Evolutionary conservation across 768 basidiomycete species (phyloP), one percentile per base, ranked within the genome.

Genomic region (Phanerochaete sordida): DNA sequence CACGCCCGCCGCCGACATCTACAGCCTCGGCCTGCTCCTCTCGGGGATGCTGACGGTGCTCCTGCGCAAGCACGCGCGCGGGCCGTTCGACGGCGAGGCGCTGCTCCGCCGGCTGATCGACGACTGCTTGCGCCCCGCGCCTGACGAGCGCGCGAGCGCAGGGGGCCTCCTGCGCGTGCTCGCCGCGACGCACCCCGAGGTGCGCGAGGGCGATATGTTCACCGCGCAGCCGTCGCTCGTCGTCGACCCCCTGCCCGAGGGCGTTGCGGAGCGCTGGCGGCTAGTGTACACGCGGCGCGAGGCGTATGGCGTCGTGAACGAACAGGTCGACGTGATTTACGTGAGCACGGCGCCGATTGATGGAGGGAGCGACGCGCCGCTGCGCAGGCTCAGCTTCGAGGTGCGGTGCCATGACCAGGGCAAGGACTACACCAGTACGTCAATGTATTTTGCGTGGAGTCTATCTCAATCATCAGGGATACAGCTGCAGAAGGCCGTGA

Each of bases 351-450:
- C 51, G 28, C 51, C 51, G 5, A 53, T 53, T 21, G 51, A 53
- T 23, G 51, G 51, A 1, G 23, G 12, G 5, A 23, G 13, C 12
- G 30, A 27, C 15, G 6, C 8, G 11, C 28, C 15, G 12, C 33
- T 53, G 19, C 28, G 51, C 15, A 2, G 51, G n/a, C 51, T 53
- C 31, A 53, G 51, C 31, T 53, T 53, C 31, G 51, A 53, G 23
- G 8, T 53, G 6, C 51, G 51, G 19, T 53, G 51, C 30, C 51
- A 53, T 16, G 51, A 53, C 31, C 51, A 53, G n/a, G 51, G 51
- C 19, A 31, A 26, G n/a, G 31, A 53, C 1, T 33, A 21, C 23
- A 53, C 51, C 51, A 35, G 51, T 53, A 31, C 11, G 51, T 35
- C 27, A 15, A 35, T 46, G 15, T 12, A 27, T 28, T 26, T 16